Conservation (phyloP, 2,329 filamentous ascomycete genomes). For the Exophiala sideris region DNA sequence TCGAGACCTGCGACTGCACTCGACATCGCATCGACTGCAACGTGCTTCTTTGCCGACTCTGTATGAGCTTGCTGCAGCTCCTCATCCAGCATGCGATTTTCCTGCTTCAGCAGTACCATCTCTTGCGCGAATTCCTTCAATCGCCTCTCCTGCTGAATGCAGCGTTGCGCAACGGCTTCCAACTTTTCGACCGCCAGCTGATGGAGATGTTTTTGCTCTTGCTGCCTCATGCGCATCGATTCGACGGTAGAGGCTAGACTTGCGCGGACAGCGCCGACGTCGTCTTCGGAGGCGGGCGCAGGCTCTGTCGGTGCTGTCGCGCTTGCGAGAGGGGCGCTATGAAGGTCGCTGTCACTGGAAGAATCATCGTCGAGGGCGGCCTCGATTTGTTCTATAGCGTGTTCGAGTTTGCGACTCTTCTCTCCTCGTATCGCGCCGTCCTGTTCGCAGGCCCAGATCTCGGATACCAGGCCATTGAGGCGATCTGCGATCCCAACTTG, state of each 20-base stretch:
- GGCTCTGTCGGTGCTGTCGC: neutral
- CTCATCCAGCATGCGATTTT: slow-evolving; percentile 17
- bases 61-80: slow-evolving; percentile 12
- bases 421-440: slow-evolving; percentile 16
- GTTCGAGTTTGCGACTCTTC: slow-evolving; percentile 13
- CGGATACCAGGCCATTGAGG: slow-evolving; percentile 20
- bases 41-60: slow-evolving; percentile 22
- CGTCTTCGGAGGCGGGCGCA: neutral
- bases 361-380: slow-evolving; percentile 18
- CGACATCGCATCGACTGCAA: slow-evolving; percentile 29
- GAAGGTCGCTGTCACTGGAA: slow-evolving; percentile 3
- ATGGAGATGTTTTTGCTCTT: slow-evolving; percentile 28
- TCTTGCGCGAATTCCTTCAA: slow-evolving; percentile 21
- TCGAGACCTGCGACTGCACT: slow-evolving; percentile 29
- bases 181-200: slow-evolving; percentile 25
- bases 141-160: slow-evolving; percentile 22
- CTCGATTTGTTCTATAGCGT: slow-evolving; percentile 16
- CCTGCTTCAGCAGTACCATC: slow-evolving; percentile 14
- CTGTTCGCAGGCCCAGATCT: slow-evolving; percentile 24
- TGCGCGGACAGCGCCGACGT: slow-evolving; percentile 15
- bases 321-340: slow-evolving; percentile 2
- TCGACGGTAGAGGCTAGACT: slow-evolving; percentile 22
- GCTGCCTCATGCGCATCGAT: slow-evolving; percentile 28
- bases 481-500: slow-evolving; percentile 15
- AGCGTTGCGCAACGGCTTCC: slow-evolving; percentile 26